Conservation (phyloP, 2,329 filamentous ascomycete genomes). For the Nemania sp. region DNA sequence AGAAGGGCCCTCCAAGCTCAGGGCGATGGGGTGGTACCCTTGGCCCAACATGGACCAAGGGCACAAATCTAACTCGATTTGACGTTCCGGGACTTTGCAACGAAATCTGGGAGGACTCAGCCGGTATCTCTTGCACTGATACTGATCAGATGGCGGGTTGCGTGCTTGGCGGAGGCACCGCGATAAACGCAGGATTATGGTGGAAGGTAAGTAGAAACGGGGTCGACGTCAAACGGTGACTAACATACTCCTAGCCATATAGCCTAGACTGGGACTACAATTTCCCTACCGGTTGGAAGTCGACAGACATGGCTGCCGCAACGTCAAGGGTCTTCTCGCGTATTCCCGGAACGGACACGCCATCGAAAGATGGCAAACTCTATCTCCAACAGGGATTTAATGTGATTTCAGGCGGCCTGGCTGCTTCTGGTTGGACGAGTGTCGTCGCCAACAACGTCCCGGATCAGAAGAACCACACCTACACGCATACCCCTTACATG, state of each 20-base stretch:
- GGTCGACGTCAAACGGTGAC: slow-evolving; percentile 17
- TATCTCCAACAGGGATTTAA: slow-evolving; percentile 77
- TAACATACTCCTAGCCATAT: slow-evolving; percentile 60
- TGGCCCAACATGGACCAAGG: slow-evolving; percentile 71
- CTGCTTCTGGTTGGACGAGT: slow-evolving; percentile 70
- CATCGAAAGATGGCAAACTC: slow-evolving; percentile 73
- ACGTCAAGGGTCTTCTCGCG: slow-evolving; percentile 73
- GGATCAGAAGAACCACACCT: slow-evolving; percentile 73
- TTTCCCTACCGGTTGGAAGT: slow-evolving; percentile 79
- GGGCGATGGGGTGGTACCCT: slow-evolving; percentile 73
- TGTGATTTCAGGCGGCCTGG: slow-evolving; percentile 70
- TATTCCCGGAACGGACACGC: slow-evolving; percentile 76
- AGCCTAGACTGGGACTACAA: slow-evolving; percentile 76
- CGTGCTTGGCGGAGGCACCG: slow-evolving; percentile 74
- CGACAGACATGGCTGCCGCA: slow-evolving; percentile 69
- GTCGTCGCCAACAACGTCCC: slow-evolving; percentile 71
- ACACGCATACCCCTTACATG: slow-evolving; percentile 74
- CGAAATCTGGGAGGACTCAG: slow-evolving; percentile 73
- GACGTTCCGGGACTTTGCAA: slow-evolving; percentile 79
- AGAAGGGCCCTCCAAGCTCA: slow-evolving; percentile 71
- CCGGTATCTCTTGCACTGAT: slow-evolving; percentile 74
- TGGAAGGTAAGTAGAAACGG: slow-evolving; percentile 61
- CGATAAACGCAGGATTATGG: slow-evolving; percentile 76
- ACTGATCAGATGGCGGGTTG: slow-evolving; percentile 80
- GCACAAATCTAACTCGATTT: slow-evolving; percentile 74